Percentiles rank a stretch among this genome's conserved stretches.
phyloP scores from a whole-genome alignment of 495 filamentous ascomycete species.

The Trichoderma virens region DNA sequence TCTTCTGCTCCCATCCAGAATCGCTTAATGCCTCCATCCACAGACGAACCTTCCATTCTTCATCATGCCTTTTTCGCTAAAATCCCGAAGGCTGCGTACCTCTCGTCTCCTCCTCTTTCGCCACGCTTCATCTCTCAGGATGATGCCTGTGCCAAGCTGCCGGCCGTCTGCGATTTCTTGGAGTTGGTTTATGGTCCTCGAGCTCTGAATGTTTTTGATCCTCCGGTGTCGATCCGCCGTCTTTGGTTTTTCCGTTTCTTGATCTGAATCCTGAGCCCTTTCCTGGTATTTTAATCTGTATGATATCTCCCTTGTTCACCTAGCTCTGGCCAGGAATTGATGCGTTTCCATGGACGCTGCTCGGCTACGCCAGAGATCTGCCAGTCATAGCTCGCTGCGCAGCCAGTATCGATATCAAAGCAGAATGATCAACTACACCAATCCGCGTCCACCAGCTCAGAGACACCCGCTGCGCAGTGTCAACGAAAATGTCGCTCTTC shows the following conservation, averaged over 20 bases:
- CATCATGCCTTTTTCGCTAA: background rate
- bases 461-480: slow-evolving; percentile 27
- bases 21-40: background rate
- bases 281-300: background rate
- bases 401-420: slow-evolving; percentile 2
- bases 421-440: slow-evolving; percentile 5
- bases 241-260: background rate
- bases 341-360: slow-evolving; percentile 2
- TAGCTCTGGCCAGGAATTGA: background rate
- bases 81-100: background rate
- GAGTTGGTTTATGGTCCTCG: slow-evolving; percentile 1
- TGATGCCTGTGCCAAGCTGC: background rate
- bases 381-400: slow-evolving; percentile 6
- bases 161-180: background rate
- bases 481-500: slow-evolving; percentile 28
- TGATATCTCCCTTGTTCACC: background rate
- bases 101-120: background rate
- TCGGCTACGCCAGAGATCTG: background rate
- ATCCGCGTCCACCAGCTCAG: slow-evolving; percentile 20
- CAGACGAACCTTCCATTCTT: background rate
- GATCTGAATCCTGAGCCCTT: background rate
- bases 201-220: background rate
- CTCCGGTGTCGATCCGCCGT: background rate
- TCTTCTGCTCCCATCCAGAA: background rate
- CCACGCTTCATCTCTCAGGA: background rate